Evolutionary conservation across 805 yeast species (phyloP), one percentile per base, ranked within the genome.

Genomic region (Kodamaea kaohsiungensis): DNA sequence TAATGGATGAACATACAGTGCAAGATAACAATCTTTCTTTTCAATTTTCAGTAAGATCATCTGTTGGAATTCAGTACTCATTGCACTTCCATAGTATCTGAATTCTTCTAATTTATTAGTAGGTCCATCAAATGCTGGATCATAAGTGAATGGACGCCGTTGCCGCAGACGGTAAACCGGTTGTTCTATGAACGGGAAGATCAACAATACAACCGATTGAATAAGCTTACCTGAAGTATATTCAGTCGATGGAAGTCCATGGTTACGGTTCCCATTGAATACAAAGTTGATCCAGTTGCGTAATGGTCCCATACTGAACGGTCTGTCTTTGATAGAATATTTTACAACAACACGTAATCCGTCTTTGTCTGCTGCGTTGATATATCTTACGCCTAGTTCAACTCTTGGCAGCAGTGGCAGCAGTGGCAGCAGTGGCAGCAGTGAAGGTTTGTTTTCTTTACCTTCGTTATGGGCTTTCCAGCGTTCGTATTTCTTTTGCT

Each of bases 361-460:
- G 2, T 64, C 67, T 16, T 61, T 58, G 12, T 46, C 45, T 52
- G 64, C 65, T 1, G 84, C 65, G 53, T 76, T 80, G 46, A 85
- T 71, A 58, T 73, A 83, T 42, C 85, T 65, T 13, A 60, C 53
- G 1, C 73, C 77, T 7, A 62, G 62, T 38, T 73, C 71, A n/a
- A 56, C 59, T 48, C 68, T 65, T 35, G 71, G 70, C 51, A 43
- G 22, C 19, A 15, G 47, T 43, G 46, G n/a, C n/a, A n/a, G n/a
- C n/a, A n/a, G n/a, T n/a, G n/a, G n/a, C n/a, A n/a, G 70, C 51
- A 43, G 22, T 35, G 71, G 70, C 51, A 43, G 22, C 19, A 15
- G 47, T 43, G 46, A 45, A 56, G 19, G 54, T 46, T 43, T 53
- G 18, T 55, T 48, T 19, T 53, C 53, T 13, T 51, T 46, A 9